Evolutionary conservation across 73 alveolate genomes (phyloP), one percentile per base, ranked within the genome.

Genomic region (Blepharisma japonicum): DNA sequence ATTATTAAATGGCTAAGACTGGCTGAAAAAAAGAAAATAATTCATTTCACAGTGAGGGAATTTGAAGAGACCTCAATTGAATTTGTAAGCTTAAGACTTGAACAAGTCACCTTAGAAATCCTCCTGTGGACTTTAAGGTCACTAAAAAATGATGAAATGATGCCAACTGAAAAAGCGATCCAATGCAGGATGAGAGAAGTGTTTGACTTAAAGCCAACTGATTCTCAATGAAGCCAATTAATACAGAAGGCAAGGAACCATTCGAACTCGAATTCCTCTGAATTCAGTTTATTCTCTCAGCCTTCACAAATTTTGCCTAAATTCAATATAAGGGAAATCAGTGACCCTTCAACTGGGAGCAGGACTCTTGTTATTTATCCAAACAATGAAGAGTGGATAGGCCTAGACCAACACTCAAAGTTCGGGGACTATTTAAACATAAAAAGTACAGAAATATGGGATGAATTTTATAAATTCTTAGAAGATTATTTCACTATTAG

Each of bases 121-220:
- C 54, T 88, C 5, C 55, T 45, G 23, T 88, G 95, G 95, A 78
- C 86, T 42, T 80, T 88, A 8, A 45, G 55, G 32, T 54, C 85
- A 14, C 68, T 88, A 6, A 71, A 81, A 42, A 71, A 38, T 8
- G 95, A 88, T 53, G 92, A 85, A 71, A 84, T 88, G 91, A 38
- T 81, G 9, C 95, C 95, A 0, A 84, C 68, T 46, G 95, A 88
- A 74, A 70, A 85, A 55, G 91, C 92, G 6, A 72, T 88, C 20
- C 85, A 84, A 66, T 79, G 87, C 53, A 55, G 95, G 55, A 81
- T 85, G 20, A 88, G 84, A 61, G 95, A 88, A 47, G 95, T 83
- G 0, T 88, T 83, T 55, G 90, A 82, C 56, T 56, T 79, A 6
- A 88, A 88, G 79, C 86, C 86, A 6, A 77, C 80, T 14, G 67